Percentiles rank a stretch among this genome's conserved stretches.
Conservation (phyloP, 23 red algal species). For the Agarophyton chilense region DNA sequence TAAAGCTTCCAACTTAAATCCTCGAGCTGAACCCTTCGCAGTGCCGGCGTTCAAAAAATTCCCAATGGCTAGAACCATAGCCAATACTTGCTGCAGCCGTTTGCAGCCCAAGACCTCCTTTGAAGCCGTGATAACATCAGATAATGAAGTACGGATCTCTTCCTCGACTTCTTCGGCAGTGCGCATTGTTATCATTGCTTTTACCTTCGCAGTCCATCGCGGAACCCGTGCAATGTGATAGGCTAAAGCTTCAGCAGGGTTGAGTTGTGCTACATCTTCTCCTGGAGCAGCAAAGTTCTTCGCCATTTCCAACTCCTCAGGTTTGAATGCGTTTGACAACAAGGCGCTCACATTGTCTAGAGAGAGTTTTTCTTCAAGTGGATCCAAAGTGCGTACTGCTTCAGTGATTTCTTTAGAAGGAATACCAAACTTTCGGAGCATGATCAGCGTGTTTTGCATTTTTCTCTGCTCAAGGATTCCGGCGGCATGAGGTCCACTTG, state of each 20-base stretch:
- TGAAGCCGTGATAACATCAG: conserved; percentile 69
- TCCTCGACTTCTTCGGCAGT: conserved; percentile 57
- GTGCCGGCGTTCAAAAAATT: conserved; percentile 98
- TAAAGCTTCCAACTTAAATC: conserved; percentile 84
- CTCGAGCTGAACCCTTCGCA: conserved; percentile 80
- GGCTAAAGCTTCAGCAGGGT: conserved; percentile 60
- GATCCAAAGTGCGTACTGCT: conserved; percentile 81
- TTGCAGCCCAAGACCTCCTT: conserved; percentile 67
- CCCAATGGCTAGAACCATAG: conserved; percentile 79
- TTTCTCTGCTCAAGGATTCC: conserved; percentile 85
- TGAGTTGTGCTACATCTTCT: conserved; percentile 67
- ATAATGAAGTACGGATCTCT: conserved; percentile 52
- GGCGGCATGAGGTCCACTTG: neutral
- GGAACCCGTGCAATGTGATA: conserved; percentile 64
- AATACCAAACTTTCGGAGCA: conserved; percentile 82
- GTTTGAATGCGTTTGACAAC: conserved; percentile 58
- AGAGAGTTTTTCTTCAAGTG: conserved; percentile 51
- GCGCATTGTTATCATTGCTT: conserved; percentile 78
- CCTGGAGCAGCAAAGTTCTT: conserved; percentile 46
- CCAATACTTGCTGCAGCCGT: conserved; percentile 65
- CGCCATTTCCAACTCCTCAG: conserved; percentile 90
- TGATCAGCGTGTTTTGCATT: conserved; percentile 90
- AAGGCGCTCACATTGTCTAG: conserved; percentile 88
- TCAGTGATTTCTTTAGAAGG: conserved; percentile 70
- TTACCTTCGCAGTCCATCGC: conserved; percentile 70